Evolutionary conservation across 257 asterid genomes (phyloP).

Genomic region (Solanum virginianum): DNA sequence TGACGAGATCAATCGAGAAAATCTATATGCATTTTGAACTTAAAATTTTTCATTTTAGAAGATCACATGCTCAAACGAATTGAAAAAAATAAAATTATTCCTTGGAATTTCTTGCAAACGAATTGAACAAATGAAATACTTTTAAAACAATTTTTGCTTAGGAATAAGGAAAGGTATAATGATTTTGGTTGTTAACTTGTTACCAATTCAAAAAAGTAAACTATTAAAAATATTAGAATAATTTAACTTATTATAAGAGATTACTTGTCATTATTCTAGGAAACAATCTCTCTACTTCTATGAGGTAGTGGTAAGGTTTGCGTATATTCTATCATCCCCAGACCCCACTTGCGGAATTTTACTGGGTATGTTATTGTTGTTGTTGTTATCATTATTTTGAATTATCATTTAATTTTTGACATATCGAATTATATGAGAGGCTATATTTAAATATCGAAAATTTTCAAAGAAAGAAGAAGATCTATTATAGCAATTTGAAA

Average conservation of each 20-base stretch:
- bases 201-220: not conserved
- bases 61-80: not conserved
- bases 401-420: not conserved
- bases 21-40: too few relatives aligned
- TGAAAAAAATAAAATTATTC: not conserved
- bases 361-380: too few relatives aligned
- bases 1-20: too few relatives aligned
- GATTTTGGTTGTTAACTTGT: not conserved
- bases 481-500: too few relatives aligned
- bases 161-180: not conserved
- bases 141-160: not conserved
- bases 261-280: not conserved
- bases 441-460: not conserved
- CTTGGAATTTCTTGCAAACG: not conserved
- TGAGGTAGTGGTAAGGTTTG: too few relatives aligned
- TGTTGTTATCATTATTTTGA: not conserved
- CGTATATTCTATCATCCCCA: too few relatives aligned
- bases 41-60: not conserved
- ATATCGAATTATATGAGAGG: not conserved
- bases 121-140: not conserved
- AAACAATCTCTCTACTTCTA: too few relatives aligned
- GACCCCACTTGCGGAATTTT: too few relatives aligned
- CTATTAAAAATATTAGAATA: not conserved
- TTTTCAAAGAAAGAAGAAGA: too few relatives aligned
- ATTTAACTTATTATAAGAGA: not conserved